phyloP scores from a whole-genome alignment of 2,329 filamentous ascomycete genomes.

The Leptographium flavum region DNA sequence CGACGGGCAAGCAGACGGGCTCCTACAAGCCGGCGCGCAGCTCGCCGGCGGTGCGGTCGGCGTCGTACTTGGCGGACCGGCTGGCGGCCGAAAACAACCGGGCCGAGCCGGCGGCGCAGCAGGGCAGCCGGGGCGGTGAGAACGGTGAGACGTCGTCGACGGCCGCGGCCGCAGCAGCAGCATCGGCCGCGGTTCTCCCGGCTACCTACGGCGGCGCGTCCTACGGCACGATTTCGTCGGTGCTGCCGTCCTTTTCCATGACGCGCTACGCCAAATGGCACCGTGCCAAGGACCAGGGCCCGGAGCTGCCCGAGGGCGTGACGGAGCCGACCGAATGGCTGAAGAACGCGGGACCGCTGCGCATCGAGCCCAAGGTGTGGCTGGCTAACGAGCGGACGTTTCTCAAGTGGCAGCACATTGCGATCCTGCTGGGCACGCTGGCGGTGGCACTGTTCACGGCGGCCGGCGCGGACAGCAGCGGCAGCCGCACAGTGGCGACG shows the following conservation, averaged over 20 bases:
- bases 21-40: conserved; percentile 46
- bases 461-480: conserved; percentile 26
- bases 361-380: conserved; percentile 97
- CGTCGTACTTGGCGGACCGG: conserved; percentile 44
- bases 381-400: conserved; percentile 96
- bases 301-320: conserved; percentile 68
- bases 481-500: conserved; percentile 61
- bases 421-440: conserved; percentile 70
- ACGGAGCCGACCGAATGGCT: conserved; percentile 74
- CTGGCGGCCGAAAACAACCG: conserved; percentile 20
- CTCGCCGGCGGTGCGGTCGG: conserved; percentile 47
- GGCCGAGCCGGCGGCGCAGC: neutral
- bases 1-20: conserved; percentile 27
- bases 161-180: neutral
- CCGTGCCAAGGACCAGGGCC: conserved; percentile 24
- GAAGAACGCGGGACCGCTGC: conserved; percentile 84
- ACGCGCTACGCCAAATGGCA: conserved; percentile 56
- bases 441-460: conserved; percentile 81
- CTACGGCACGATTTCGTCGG: conserved; percentile 48
- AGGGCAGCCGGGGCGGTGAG: conserved; percentile 3
- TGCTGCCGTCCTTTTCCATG: conserved; percentile 72
- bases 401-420: conserved; percentile 96
- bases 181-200: neutral
- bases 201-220: conserved; percentile 12
- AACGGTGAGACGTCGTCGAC: conserved; percentile 19